Conservation (phyloP, 352 stramenopile genomes). For the Phytophthora quininea region DNA sequence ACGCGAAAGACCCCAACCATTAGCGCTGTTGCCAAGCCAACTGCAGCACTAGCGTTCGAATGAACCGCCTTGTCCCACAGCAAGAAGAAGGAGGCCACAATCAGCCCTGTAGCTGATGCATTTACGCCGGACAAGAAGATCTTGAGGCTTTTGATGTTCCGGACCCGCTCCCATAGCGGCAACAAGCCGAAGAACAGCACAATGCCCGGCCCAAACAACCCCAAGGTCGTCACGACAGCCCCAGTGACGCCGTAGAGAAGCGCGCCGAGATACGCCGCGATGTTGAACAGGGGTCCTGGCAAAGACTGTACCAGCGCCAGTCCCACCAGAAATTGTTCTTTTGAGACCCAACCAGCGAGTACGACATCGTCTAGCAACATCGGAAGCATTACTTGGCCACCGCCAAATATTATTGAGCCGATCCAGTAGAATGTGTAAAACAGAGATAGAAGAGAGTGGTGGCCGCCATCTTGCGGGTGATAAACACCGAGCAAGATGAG, state of each 20-base stretch:
- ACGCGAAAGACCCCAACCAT: conserved; percentile 86
- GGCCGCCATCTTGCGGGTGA: conserved; percentile 43
- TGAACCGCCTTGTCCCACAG: conserved; percentile 88
- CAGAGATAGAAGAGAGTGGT: conserved; percentile 49
- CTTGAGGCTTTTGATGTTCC: conserved; percentile 87
- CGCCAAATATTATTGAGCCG: conserved; percentile 95
- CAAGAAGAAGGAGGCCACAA: conserved; percentile 90
- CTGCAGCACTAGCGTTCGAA: conserved; percentile 81
- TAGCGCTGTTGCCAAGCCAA: conserved; percentile 81
- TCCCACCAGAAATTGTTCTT: conserved; percentile 93
- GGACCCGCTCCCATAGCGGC: conserved; percentile 92
- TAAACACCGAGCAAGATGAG: conserved; percentile 66
- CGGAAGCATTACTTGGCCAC: conserved; percentile 93
- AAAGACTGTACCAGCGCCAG: conserved; percentile 94
- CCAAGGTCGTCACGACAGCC: conserved; percentile 85
- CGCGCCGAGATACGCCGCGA: conserved; percentile 91
- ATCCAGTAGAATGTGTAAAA: conserved; percentile 96
- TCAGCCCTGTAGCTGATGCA: conserved; percentile 88
- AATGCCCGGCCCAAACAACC: conserved; percentile 93
- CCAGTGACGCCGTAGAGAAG: conserved; percentile 88
- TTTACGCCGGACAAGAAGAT: conserved; percentile 91
- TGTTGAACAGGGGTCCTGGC: conserved; percentile 96
- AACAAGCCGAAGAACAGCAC: conserved; percentile 92
- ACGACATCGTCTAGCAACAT: conserved; percentile 89
- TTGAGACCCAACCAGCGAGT: conserved; percentile 88